These are phyloP conservation scores for Leccinum broughii DNA, from an alignment of 768 basidiomycete genomes.

Conservation along the genomic window DNA sequence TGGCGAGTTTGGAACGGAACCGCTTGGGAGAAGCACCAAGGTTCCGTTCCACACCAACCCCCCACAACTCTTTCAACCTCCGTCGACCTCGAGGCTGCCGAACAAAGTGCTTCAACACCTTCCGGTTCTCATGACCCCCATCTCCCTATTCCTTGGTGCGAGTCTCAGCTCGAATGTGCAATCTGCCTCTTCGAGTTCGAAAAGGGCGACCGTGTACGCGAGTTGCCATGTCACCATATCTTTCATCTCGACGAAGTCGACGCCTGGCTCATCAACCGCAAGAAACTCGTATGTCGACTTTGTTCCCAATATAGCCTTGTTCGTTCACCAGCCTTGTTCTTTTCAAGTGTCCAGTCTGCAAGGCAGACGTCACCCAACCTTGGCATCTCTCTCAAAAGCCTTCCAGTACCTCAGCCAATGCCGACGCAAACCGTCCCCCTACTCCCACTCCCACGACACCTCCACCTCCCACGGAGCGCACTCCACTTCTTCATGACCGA, in stretches of 20 bases:
- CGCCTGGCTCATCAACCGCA: constrained; percentile 88
- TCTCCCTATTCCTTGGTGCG: constrained; percentile 68
- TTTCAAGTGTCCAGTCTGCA: constrained; percentile 84
- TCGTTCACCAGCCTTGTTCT: constrained; percentile 1
- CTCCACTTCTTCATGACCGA: constrained; percentile 33
- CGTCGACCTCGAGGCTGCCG: constrained; percentile 42
- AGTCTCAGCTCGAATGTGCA: constrained; percentile 82
- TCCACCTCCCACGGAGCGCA: constrained; percentile 31
- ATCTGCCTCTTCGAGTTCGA: constrained; percentile 89
- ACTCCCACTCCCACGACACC: constrained; percentile 15
- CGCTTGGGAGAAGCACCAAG: constrained; percentile 77
- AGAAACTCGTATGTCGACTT: constrained; percentile 74
- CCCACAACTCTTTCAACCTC: constrained; percentile 23
- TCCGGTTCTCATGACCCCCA: constrained; percentile 28
- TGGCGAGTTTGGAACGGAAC: constrained; percentile 82
- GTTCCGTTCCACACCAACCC: constrained; percentile 28
- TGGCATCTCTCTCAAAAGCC: constrained; percentile 27
- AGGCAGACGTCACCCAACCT: constrained; percentile 85
- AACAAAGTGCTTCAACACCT: constrained; percentile 22
- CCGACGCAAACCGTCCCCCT: constrained; percentile 3
- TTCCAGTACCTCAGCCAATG: constrained; percentile 3
- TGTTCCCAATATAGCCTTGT: constrained; percentile 1
- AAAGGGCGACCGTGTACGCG: constrained; percentile 86
- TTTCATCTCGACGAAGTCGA: constrained; percentile 93
- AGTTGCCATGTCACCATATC: constrained; percentile 91